Evolutionary conservation across 1,139 yeast species (phyloP), one percentile per base, ranked within the genome.

Genomic region (Zygoascus hellenicus): DNA sequence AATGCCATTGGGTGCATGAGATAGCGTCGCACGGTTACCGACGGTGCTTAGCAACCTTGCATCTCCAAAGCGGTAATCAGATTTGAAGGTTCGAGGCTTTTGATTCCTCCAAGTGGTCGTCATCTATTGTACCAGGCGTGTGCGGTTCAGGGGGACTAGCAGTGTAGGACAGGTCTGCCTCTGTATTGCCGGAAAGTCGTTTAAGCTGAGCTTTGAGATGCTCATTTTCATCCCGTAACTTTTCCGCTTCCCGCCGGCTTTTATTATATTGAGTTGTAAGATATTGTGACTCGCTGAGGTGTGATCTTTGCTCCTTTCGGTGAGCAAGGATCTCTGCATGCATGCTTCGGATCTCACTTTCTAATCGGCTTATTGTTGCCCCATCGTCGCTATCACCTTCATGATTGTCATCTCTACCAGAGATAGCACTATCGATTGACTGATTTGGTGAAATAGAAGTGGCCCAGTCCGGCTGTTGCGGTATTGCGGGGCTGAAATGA

Each of bases 261-360:
- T 38, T 38, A 51, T 58, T 58, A 45, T 58, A 58, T 43, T 55
- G 55, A 28, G 54, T 35, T 1, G 60, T 58, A 31, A 58, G 48
- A 41, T 57, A 54, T 38, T 58, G 62, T 7, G 52, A 40, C 37
- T 58, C 62, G 9, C 53, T 40, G 19, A 46, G 30, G 28, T 56
- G 58, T 7, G 53, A 48, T 33, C 52, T 51, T 33, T 55, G 60
- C 44, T 54, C 61, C 7, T 47, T 48, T 16, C 61, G 52, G 28
- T 49, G 49, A 6, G 54, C 42, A 30, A 50, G 48, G 22, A 54
- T 47, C 38, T 56, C 53, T 15, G 53, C 44, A 28, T 50, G 47
- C 38, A 57, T 38, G 29, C 40, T 43, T 19, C 28, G 34, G n/a
- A 42, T 37, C 33, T 30, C 39, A 26, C 28, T 14, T 34, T 44